Conservation (phyloP, 257 asterid species). For the Parsonsia alboflavescens region DNA sequence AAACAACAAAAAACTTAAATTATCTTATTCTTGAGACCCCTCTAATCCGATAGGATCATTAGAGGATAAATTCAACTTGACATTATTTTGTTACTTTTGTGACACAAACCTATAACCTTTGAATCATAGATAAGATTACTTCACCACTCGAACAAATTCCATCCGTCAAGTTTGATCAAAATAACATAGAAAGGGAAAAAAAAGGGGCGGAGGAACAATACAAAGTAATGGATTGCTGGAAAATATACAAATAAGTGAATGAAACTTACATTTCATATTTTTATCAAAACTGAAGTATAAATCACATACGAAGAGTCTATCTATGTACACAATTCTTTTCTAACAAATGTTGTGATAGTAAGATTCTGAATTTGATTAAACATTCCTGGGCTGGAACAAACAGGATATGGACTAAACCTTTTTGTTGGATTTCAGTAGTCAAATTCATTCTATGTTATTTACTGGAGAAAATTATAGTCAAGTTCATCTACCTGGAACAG, state of each 20-base stretch:
- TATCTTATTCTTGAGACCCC: too few relatives aligned
- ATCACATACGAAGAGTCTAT: neutral
- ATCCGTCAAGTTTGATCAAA: too few relatives aligned
- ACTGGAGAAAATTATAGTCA: neutral
- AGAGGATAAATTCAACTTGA: too few relatives aligned
- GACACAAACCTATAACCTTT: too few relatives aligned
- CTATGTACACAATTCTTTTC: conserved; percentile 3
- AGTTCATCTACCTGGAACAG: neutral
- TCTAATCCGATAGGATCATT: too few relatives aligned
- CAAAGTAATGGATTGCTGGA: neutral
- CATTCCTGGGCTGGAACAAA: neutral
- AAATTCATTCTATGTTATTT: neutral
- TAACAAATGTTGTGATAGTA: neutral
- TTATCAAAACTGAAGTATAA: neutral
- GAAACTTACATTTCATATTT: neutral
- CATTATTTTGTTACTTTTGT: too few relatives aligned
- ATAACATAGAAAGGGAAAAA: too few relatives aligned
- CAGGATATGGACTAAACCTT: neutral
- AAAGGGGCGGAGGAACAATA: too few relatives aligned
- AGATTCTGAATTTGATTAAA: neutral
- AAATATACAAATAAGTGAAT: neutral
- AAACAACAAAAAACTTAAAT: too few relatives aligned
- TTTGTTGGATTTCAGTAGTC: neutral
- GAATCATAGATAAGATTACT: too few relatives aligned
- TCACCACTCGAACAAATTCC: too few relatives aligned